These are phyloP conservation scores for Funneliformis mosseae DNA, from an alignment of 192 early-diverging fungal species.

Conservation along the genomic window DNA sequence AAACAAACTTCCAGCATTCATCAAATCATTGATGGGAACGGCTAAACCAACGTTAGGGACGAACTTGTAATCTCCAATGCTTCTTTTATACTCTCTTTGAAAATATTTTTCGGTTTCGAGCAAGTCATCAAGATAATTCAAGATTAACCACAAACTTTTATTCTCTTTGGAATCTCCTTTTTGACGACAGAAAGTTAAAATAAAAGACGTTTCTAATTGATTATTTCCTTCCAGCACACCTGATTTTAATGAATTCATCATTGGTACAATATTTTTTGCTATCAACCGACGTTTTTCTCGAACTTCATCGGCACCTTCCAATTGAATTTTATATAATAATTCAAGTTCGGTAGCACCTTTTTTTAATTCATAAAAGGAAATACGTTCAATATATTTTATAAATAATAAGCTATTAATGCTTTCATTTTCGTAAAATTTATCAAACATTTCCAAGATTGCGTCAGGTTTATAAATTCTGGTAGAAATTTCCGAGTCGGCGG, in stretches of 20 bases:
- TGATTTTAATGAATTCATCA: not conserved
- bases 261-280: not conserved
- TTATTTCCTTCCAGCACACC: not conserved
- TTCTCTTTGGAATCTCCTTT: not conserved
- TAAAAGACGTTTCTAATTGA: slow-evolving; percentile 14
- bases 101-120: slow-evolving; percentile 14
- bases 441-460: slow-evolving; percentile 37
- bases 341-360: not conserved
- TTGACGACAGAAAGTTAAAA: not conserved
- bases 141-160: not conserved
- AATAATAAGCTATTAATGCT: slow-evolving; percentile 39
- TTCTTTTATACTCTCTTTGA: not conserved
- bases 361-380: slow-evolving; percentile 40
- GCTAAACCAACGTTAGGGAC: not conserved
- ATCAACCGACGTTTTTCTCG: slow-evolving; percentile 4
- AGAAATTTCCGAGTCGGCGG: slow-evolving; percentile 34
- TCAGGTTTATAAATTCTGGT: slow-evolving; percentile 30
- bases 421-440: slow-evolving; percentile 31
- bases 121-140: slow-evolving; percentile 23
- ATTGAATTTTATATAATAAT: slow-evolving; percentile 36
- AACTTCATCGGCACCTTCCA: slow-evolving; percentile 35
- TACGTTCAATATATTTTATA: slow-evolving; percentile 39
- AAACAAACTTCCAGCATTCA: not conserved
- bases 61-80: not conserved
- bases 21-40: not conserved